Evolutionary conservation across 108 stramenopile genomes (phyloP).

Genomic region (Pseudonitzschia delicatissima): DNA sequence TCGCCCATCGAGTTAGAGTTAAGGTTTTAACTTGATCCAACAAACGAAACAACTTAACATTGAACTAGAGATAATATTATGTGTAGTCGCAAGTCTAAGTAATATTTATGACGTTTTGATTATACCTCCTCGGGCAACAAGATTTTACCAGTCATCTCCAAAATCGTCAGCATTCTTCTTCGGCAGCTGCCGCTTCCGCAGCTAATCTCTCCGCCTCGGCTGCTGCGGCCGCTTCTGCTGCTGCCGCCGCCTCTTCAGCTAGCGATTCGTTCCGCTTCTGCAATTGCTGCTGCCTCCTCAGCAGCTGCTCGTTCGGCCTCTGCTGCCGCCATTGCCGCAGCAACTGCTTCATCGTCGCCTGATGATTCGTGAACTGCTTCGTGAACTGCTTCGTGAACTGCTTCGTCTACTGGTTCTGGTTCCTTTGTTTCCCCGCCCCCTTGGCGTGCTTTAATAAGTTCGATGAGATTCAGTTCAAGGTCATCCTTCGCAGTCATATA

Average conservation of each 20-base stretch:
- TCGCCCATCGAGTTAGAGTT: too few relatives aligned
- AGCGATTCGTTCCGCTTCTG: conserved; percentile 18
- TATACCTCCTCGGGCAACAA: not conserved
- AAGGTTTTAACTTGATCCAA: too few relatives aligned
- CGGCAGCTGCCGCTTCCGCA: conserved; percentile 15
- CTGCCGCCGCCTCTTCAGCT: conserved; percentile 16
- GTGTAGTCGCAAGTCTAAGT: too few relatives aligned
- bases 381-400: conserved; percentile 17
- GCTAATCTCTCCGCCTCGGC: conserved; percentile 40
- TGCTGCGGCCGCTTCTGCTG: conserved; percentile 36
- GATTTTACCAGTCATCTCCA: conserved; percentile 72
- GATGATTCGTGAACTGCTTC: conserved; percentile 3
- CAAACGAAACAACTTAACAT: too few relatives aligned
- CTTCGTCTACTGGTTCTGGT: conserved; percentile 28
- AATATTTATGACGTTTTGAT: not conserved
- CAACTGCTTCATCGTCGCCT: conserved; percentile 31
- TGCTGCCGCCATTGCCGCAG: conserved; percentile 26
- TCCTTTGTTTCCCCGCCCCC: conserved; percentile 39
- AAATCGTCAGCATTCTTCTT: conserved; percentile 59
- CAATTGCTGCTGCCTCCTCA: conserved; percentile 39
- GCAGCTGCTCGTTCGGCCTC: conserved; percentile 35
- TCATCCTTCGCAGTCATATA: conserved; percentile 89
- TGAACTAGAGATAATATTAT: too few relatives aligned
- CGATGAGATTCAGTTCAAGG: conserved; percentile 85
- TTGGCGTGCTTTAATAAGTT: conserved; percentile 73